Evolutionary conservation across 2,329 filamentous ascomycete genomes (phyloP), one percentile per base, ranked within the genome.

Genomic region (Neopestalotiopsis sp.): DNA sequence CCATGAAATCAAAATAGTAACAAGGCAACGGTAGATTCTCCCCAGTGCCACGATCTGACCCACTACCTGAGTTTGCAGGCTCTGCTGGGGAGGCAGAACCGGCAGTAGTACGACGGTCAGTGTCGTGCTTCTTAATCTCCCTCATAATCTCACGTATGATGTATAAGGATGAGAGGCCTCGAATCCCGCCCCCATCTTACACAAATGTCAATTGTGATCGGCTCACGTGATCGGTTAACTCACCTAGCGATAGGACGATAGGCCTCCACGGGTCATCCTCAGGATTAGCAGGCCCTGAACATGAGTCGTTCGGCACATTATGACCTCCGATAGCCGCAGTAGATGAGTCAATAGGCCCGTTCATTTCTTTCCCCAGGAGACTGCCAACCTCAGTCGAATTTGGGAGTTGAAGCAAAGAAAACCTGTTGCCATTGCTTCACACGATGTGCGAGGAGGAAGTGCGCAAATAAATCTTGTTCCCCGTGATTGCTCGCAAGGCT

Each of bases 141-240:
- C 9, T 40, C 59, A 62, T 62, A n/a, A 62, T 62, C 13, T 62
- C 34, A n/a, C 32, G 28, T 13, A 62, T 24, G 59, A 62, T 40
- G 9, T 28, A n/a, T 10, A 62, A 5, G 30, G 28, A 34, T 4
- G 59, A 62, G 17, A 62, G 32, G 20, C 28, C 59, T 38, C 59
- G 20, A 10, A 62, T 38, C 1, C 59, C 59, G 17, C 59, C 59
- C 32, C 59, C 59, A 62, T 62, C 59, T 62, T 34, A 12, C 5
- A 58, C 3, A 58, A 12, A n/a, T 12, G 5, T 58, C 5, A 62
- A 28, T 62, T 38, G 14, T 30, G 17, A 30, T n/a, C 6, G 13
- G 17, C 24, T 13, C 59, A 14, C 24, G 32, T 32, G 9, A 40
- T 12, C 20, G 59, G 32, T 13, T 38, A 14, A 32, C 32, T 24